Base-by-base conservation (phyloP, 192 early-diverging fungal species). In the Jimgerdemannia flammicorona region DNA sequence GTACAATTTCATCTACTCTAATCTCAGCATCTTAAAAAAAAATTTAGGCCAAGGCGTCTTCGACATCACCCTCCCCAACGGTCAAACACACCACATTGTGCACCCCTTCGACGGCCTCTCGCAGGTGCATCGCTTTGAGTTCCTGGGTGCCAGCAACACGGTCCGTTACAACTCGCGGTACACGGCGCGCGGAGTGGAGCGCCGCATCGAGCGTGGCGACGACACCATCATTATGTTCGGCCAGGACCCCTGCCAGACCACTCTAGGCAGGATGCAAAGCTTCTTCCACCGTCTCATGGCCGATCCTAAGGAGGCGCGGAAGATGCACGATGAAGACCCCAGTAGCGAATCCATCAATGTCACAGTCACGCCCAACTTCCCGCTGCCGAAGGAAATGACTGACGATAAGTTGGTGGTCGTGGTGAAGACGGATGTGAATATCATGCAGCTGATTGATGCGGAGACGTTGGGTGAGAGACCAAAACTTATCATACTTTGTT, bases 21-120 rank as follows among this genome's bases (percentile, higher is more conserved):
- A 29, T 29, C 29, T 29, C 29, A 29, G 29, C 29, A 29, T 29
- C 29, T 1, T 29, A 29, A 29, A 29, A 29, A 29, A 29, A 29
- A 29, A 29, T 29, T 29, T 66, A 80, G 80, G 81, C 3, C 66
- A 77, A 59, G 81, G 81, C 29, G 65, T 65, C n/a, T 83, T 79
- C 44, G 77, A 79, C 67, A 70, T 83, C 3, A 43, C 72, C 11
- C 63, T 79, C 41, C 70, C 74, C n/a, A 76, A 83, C 54, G 81
- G 81, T 17, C 72, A 77, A n/a, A 79, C 81, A 4, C 77, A 59
- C 64, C 77, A 83, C 44, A 75, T 83, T 20, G 70, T 69, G 11
- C 81, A 83, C 59, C 77, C 78, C 1, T 83, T 83, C 74, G 81
- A 83, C 43, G 81, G 78, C 29, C 75, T 83, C 20, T 77, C 77